These are phyloP conservation scores for Hordeum pubiflorum DNA, from an alignment of 202 grass and related monocot species.

Conservation along the genomic window DNA sequence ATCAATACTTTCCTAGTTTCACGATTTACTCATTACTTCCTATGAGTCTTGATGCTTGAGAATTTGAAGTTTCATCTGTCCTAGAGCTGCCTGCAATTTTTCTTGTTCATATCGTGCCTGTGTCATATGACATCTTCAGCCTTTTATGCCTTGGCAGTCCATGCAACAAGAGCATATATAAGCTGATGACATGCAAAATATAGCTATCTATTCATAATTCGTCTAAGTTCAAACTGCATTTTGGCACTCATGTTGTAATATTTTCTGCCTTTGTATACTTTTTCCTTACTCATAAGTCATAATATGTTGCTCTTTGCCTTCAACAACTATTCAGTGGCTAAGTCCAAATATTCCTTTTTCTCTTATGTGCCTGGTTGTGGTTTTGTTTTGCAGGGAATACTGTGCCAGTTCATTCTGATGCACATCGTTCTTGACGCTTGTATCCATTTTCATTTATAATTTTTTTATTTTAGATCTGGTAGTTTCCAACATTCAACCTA, in stretches of 20 bases:
- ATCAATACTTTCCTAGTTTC: not conserved
- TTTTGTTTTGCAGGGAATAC: conserved; percentile 62
- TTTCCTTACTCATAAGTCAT: not conserved
- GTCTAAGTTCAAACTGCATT: not conserved
- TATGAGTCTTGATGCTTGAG: not conserved
- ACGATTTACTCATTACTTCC: not conserved
- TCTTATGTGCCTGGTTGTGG: not conserved
- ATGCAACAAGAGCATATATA: not conserved
- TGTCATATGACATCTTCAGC: not conserved
- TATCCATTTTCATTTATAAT: conserved; percentile 47
- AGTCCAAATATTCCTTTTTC: not conserved
- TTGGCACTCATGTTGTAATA: not conserved
- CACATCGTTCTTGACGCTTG: conserved; percentile 74
- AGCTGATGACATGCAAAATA: not conserved
- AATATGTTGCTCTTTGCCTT: not conserved
- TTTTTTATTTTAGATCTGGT: conserved; percentile 12
- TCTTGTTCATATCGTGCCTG: not conserved
- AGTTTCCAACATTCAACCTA: conserved; percentile 14
- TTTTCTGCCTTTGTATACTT: not conserved
- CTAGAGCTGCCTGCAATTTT: not conserved
- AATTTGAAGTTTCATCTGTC: not conserved
- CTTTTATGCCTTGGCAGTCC: not conserved
- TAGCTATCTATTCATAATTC: not conserved
- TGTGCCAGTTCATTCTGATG: conserved; percentile 50
- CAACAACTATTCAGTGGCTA: not conserved